Conservation (phyloP, 2,329 filamentous ascomycete genomes). For the Fusarium sp. region DNA sequence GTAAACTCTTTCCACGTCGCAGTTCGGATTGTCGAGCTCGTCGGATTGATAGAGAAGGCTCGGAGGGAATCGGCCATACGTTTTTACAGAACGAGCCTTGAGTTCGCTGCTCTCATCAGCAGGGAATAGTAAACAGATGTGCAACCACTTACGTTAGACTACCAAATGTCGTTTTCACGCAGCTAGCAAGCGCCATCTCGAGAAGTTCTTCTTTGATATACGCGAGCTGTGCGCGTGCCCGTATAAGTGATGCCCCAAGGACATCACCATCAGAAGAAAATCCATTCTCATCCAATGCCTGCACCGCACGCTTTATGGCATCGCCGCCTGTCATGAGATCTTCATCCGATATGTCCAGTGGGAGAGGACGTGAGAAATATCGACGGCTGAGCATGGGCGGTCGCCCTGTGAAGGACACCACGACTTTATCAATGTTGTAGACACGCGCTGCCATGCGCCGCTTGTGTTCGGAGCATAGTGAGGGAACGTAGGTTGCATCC, state of each 20-base stretch:
- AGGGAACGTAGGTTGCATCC: conserved; percentile 49
- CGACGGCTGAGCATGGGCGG: conserved; percentile 66
- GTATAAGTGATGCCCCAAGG: conserved; percentile 59
- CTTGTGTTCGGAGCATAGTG: conserved; percentile 53
- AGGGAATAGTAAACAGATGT: accelerated
- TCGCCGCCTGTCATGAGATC: conserved; percentile 61
- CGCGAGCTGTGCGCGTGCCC: conserved; percentile 63
- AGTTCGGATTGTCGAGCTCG: conserved; percentile 53
- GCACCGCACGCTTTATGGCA: conserved; percentile 30
- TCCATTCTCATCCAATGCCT: conserved; percentile 61
- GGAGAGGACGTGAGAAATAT: conserved; percentile 66
- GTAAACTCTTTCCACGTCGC: conserved; percentile 54
- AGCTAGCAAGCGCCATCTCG: conserved; percentile 64
- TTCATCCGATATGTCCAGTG: conserved; percentile 66
- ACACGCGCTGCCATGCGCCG: conserved; percentile 53
- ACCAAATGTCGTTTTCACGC: conserved; percentile 28
- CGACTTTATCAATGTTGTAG: conserved; percentile 64
- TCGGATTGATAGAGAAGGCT: conserved; percentile 57
- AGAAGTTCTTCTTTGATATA: conserved; percentile 70
- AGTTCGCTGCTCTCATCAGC: conserved; percentile 51
- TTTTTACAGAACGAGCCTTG: conserved; percentile 53
- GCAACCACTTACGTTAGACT: conserved; percentile 36
- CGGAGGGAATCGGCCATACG: conserved; percentile 54
- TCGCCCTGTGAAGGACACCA: conserved; percentile 65
- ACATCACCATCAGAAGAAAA: conserved; percentile 64